Base-by-base conservation (phyloP, 1,139 yeast species). In the Pichia sp. region DNA sequence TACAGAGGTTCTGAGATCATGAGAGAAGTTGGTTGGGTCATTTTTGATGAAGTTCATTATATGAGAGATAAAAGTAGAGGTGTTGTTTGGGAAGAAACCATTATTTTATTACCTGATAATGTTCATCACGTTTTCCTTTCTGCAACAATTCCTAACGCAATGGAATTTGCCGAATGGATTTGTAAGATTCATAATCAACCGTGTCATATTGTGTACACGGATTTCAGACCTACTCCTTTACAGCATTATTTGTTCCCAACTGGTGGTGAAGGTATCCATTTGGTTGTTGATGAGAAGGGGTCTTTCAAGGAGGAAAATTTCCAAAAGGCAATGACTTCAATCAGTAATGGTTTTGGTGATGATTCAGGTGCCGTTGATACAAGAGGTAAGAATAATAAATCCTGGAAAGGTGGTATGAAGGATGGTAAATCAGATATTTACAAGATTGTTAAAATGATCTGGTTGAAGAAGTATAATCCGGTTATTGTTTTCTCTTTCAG, bases 1-100 rank as follows among this genome's bases (percentile, higher is more conserved):
- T 92, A 92, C 60, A 73, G 96, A 59, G 99, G 98, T 45, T 95
- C 97, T 0, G 98, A 92, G 64, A 70, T 92, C 44, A 88, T 92
- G 61, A 75, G 98, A 62, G 99, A 92, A 65, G 97, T 94, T 29
- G 97, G 92, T 51, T 92, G 92, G 73, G 97, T 92, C 28, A 86
- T 92, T 39, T 92, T 92, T 60, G 99, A 92, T 66, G 99, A 92
- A 64, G 97, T 92, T 3, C 99, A 92, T 65, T 92, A 92, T 61
- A 95, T 92, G 58, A 88, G 92, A 59, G 99, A 92, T 67, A 85
- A 86, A 48, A 96, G 88, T 58, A 77, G 99, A 63, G 99, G 99
- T 60, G 98, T 92, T 33, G 99, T 92, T 5, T 92, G 99, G 99
- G 99, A 92, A 66, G 99, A 92, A 64, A 95, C 94, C 7, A 92